phyloP scores from a whole-genome alignment of 495 filamentous ascomycete genomes.

The Lindgomyces ingoldianus region DNA sequence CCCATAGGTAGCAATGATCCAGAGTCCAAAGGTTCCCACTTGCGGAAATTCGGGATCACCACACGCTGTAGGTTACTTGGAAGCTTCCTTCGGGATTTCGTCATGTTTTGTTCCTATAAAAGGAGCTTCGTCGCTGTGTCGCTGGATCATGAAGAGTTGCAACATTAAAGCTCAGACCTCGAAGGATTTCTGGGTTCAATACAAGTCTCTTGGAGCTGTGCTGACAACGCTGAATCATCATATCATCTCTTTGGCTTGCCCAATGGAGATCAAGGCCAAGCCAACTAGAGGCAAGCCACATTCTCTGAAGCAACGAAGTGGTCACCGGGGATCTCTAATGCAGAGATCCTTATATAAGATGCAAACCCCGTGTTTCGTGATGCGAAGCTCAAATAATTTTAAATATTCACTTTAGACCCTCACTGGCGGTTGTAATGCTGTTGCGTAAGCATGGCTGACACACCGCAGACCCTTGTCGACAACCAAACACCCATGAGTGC shows the following conservation, averaged over 20 bases:
- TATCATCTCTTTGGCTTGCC: not conserved
- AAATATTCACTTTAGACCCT: not conserved
- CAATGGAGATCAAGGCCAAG: not conserved
- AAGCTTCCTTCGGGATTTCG: too few relatives aligned
- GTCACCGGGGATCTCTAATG: not conserved
- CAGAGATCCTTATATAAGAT: not conserved
- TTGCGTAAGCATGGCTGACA: slow-evolving; percentile 12
- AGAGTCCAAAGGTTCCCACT: too few relatives aligned
- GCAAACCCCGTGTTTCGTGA: not conserved
- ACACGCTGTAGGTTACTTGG: too few relatives aligned
- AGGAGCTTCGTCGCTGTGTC: too few relatives aligned
- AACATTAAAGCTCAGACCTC: not conserved
- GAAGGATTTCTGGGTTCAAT: too few relatives aligned
- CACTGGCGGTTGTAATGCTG: not conserved
- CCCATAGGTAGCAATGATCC: too few relatives aligned
- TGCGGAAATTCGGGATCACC: too few relatives aligned
- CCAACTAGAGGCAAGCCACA: not conserved
- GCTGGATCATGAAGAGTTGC: too few relatives aligned
- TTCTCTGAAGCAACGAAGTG: not conserved
- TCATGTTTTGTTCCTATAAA: too few relatives aligned
- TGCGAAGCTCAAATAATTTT: not conserved
- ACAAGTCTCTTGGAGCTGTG: not conserved
- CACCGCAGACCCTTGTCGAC: slow-evolving; percentile 26
- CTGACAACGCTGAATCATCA: not conserved
- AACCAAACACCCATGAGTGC: not conserved